Percentiles rank a stretch among this genome's conserved stretches.
Evolutionary conservation across 2,329 filamentous ascomycete species (phyloP).

Genomic region (Coniella vitis): DNA sequence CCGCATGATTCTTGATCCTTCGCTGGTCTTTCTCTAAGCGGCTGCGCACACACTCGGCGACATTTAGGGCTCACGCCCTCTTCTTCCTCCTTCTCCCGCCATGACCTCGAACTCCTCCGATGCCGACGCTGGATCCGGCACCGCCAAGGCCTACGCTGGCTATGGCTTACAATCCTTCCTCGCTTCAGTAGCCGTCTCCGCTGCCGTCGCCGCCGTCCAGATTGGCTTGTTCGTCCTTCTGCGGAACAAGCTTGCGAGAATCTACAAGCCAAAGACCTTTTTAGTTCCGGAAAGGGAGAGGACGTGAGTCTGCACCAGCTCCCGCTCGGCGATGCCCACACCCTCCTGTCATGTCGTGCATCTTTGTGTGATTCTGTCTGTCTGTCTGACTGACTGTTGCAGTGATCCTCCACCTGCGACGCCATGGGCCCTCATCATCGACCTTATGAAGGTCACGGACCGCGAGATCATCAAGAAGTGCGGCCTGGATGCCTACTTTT

Average conservation of each 20-base stretch:
- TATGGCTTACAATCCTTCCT: slow-evolving; percentile 52
- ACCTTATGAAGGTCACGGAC: slow-evolving; percentile 62
- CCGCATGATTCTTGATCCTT: no score
- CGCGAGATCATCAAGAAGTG: slow-evolving; percentile 90
- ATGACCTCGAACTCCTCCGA: slow-evolving; percentile 11
- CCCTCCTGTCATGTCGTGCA: no score
- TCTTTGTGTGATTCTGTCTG: no score
- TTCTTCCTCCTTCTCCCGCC: neutral
- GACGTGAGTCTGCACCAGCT: slow-evolving; percentile 33
- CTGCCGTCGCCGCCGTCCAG: slow-evolving; percentile 57
- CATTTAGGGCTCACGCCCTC: neutral
- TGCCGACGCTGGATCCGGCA: slow-evolving; percentile 11
- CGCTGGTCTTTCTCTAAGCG: neutral
- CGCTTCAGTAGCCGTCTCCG: slow-evolving; percentile 55
- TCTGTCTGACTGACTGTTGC: neutral
- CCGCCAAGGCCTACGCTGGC: slow-evolving; percentile 29
- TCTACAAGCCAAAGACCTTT: slow-evolving; percentile 83
- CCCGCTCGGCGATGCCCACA: no score
- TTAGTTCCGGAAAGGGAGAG: slow-evolving; percentile 80
- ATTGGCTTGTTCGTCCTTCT: slow-evolving; percentile 68
- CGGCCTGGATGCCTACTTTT: slow-evolving; percentile 95
- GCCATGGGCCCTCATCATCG: slow-evolving; percentile 44
- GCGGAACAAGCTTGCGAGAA: slow-evolving; percentile 70
- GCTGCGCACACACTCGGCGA: neutral
- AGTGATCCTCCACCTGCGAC: slow-evolving; percentile 56